Evolutionary conservation across 2,329 filamentous ascomycete species (phyloP).

Genomic region (Apiospora koreana): DNA sequence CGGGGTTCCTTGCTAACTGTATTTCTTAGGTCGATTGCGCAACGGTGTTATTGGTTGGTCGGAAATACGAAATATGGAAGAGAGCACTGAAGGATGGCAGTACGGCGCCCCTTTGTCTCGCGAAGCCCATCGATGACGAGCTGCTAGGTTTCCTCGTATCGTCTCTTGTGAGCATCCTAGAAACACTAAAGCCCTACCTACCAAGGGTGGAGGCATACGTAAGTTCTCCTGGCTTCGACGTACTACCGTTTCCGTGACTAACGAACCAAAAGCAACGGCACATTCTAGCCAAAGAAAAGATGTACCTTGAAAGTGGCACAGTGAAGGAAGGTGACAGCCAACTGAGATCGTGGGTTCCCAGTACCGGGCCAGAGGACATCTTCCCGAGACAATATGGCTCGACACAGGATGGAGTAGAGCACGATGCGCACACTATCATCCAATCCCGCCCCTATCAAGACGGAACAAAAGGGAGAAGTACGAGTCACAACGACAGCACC

Average conservation of each 20-base stretch:
- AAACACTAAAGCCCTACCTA: conserved; percentile 8
- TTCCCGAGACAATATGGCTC: not conserved
- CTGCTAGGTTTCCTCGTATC: conserved; percentile 12
- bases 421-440: not conserved
- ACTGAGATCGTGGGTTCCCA: not conserved
- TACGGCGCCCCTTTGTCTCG: conserved; percentile 15
- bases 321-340: not conserved
- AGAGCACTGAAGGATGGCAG: conserved; percentile 12
- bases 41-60: conserved; percentile 9
- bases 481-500: not conserved
- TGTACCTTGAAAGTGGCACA: not conserved
- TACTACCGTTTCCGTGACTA: not conserved
- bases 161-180: conserved; percentile 9
- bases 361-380: not conserved
- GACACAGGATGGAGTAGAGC: not conserved
- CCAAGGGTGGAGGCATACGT: conserved; percentile 16
- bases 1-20: not conserved
- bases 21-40: conserved; percentile 8
- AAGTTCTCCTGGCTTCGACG: not conserved
- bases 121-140: conserved; percentile 9
- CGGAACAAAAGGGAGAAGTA: not conserved
- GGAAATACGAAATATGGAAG: conserved; percentile 15
- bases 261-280: conserved; percentile 1
- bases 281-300: not conserved
- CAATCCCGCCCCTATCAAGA: not conserved